These are phyloP conservation scores for Nematodospora anomalae DNA, from an alignment of 1,139 yeast genomes.

Conservation along the genomic window DNA sequence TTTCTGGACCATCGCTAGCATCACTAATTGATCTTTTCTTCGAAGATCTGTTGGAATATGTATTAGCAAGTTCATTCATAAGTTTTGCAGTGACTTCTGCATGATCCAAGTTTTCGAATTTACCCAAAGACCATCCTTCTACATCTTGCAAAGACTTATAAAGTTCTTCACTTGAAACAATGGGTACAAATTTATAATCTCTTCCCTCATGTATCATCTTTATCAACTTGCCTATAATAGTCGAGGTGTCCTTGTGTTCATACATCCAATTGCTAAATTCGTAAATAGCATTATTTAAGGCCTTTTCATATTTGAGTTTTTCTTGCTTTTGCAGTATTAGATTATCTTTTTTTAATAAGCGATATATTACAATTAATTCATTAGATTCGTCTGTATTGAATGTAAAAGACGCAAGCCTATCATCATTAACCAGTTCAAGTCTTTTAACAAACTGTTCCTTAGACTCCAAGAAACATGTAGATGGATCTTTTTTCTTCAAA, in stretches of 20 bases:
- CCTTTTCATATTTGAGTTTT: conserved; percentile 13
- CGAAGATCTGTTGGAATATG: conserved; percentile 7
- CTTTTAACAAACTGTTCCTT: conserved; percentile 22
- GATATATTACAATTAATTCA: conserved; percentile 4
- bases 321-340: conserved; percentile 16
- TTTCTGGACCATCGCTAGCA: conserved; percentile 10
- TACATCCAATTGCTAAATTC: conserved; percentile 22
- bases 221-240: not conserved
- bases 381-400: conserved; percentile 1
- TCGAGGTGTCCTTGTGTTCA: conserved; percentile 1
- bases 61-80: conserved; percentile 7
- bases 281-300: conserved; percentile 13
- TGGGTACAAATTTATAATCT: not conserved
- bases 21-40: conserved; percentile 11
- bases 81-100: conserved; percentile 3
- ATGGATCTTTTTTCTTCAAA: conserved; percentile 15
- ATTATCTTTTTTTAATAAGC: conserved; percentile 2
- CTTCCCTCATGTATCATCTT: not conserved
- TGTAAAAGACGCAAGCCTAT: conserved; percentile 16
- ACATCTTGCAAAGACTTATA: not conserved
- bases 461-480: conserved; percentile 17
- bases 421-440: conserved; percentile 26
- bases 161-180: not conserved
- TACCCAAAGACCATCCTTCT: not conserved
- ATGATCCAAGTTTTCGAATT: not conserved